Evolutionary conservation across 2,329 filamentous ascomycete species (phyloP).

Genomic region (Cladophialophora chaetospira): DNA sequence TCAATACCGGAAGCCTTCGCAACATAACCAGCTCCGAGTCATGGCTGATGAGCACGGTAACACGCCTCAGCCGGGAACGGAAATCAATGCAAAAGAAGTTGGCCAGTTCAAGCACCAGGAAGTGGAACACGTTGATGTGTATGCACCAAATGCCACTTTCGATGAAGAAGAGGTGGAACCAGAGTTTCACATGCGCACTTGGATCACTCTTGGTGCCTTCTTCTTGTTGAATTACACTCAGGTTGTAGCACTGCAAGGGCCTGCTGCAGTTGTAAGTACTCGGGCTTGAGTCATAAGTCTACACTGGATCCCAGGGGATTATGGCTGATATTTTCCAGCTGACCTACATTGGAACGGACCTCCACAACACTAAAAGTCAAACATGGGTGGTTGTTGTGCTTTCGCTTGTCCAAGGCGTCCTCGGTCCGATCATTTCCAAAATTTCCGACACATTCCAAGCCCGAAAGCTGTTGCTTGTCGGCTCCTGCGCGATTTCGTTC

Average conservation of each 20-base stretch:
- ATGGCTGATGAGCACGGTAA: too few species aligned
- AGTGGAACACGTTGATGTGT: too few species aligned
- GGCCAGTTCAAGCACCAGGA: too few species aligned
- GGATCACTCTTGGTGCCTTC: slow-evolving; percentile 16
- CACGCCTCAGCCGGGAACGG: too few species aligned
- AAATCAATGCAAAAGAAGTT: too few species aligned
- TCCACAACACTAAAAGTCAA: not conserved
- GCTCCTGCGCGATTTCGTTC: slow-evolving; percentile 7
- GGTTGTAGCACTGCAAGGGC: slow-evolving; percentile 15
- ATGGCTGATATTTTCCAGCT: not conserved
- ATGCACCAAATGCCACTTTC: not conserved
- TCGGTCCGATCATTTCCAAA: slow-evolving; percentile 15
- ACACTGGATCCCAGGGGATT: not conserved
- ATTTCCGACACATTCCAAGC: slow-evolving; percentile 22
- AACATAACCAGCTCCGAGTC: too few species aligned
- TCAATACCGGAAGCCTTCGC: too few species aligned
- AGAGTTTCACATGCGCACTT: slow-evolving; percentile 12
- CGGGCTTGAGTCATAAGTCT: not conserved
- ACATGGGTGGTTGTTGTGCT: slow-evolving; percentile 8
- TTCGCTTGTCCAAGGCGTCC: slow-evolving; percentile 16
- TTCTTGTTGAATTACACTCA: slow-evolving; percentile 15
- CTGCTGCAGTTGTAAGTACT: slow-evolving; percentile 14
- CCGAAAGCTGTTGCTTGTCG: slow-evolving; percentile 16
- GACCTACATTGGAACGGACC: slow-evolving; percentile 11
- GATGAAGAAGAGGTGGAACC: slow-evolving; percentile 9